These are phyloP conservation scores for Rhizopogon vulgaris DNA, from an alignment of 768 basidiomycete species.

Conservation along the genomic window DNA sequence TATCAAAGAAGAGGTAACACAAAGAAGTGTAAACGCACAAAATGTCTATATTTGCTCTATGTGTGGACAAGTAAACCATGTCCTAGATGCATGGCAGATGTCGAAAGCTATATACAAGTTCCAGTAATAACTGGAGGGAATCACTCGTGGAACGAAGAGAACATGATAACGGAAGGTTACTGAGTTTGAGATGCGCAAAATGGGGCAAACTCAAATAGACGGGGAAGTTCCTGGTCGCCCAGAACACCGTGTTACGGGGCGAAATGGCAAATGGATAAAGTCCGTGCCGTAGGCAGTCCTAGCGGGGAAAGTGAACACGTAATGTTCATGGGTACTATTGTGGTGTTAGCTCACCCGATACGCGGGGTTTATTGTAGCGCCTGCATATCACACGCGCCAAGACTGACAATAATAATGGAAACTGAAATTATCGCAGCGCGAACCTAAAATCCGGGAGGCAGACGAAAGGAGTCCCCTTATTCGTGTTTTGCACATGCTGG, in stretches of 20 bases:
- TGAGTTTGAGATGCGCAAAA: background rate
- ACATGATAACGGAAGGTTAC: background rate
- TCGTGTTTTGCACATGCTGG: constrained; percentile 5
- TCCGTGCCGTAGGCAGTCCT: background rate
- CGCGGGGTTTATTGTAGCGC: background rate
- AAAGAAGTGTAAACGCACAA: background rate
- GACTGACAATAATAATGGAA: background rate
- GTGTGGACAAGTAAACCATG: background rate
- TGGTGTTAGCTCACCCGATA: background rate
- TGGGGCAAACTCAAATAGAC: background rate
- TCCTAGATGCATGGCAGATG: background rate
- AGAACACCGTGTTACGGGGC: background rate
- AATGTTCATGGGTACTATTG: background rate
- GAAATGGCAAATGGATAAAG: background rate
- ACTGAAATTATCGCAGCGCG: background rate
- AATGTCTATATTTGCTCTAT: background rate
- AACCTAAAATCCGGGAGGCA: background rate
- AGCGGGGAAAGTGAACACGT: background rate
- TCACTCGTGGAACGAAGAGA: background rate
- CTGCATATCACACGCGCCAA: background rate
- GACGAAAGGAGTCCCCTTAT: background rate
- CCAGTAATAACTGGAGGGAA: background rate
- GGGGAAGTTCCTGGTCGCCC: background rate
- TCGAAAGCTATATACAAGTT: background rate
- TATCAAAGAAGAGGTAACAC: background rate